Conservation (phyloP, 345 rosid genomes). For the Cardamine resedifolia region DNA sequence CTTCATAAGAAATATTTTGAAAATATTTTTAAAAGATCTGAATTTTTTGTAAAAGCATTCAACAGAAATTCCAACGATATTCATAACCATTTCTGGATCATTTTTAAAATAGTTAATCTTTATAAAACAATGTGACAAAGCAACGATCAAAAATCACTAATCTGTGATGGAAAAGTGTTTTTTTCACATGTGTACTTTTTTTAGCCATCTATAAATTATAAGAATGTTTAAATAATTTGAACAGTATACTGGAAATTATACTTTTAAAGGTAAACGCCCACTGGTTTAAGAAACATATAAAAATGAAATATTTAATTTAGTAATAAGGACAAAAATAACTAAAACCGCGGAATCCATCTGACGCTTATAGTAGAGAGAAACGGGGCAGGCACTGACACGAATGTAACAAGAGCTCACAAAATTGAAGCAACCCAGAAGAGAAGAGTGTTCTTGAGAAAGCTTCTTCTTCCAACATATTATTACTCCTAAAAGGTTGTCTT, state of each 20-base stretch:
- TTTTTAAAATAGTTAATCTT: not conserved
- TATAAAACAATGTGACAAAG: not conserved
- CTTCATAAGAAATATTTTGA: not conserved
- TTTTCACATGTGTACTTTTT: too few relatives aligned
- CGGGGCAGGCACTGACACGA: slow-evolving; percentile 14
- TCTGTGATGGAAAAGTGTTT: not conserved
- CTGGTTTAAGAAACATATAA: not conserved
- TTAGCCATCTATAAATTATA: too few relatives aligned
- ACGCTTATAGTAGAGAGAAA: not conserved
- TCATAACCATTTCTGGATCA: not conserved
- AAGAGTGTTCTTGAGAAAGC: not conserved
- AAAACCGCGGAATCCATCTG: slow-evolving; percentile 6
- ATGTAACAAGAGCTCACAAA: not conserved
- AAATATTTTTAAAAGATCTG: not conserved
- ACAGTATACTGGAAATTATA: not conserved
- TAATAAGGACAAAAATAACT: not conserved
- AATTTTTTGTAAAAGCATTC: not conserved
- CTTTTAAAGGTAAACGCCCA: not conserved
- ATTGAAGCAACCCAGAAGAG: not conserved
- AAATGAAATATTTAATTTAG: not conserved
- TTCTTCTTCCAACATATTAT: not conserved
- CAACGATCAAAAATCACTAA: not conserved
- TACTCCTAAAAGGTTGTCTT: not conserved
- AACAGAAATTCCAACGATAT: not conserved
- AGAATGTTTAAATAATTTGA: not conserved